Base-by-base conservation (phyloP, 805 yeast genomes). In the Barnettozyma populi region DNA sequence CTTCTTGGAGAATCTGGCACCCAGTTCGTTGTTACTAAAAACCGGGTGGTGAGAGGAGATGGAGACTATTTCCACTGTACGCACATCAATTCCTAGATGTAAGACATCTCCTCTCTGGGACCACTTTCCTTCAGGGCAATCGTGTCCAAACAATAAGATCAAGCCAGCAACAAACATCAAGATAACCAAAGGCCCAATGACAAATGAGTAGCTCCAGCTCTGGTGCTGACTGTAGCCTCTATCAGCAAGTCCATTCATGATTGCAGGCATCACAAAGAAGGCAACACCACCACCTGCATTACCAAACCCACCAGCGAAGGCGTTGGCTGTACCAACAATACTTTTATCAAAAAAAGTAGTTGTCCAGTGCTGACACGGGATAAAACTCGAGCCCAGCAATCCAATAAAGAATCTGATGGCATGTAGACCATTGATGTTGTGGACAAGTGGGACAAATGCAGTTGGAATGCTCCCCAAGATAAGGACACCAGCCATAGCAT, bases 381-480 rank as follows among this genome's bases (percentile, higher is more conserved):
- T 57, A 42, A 63, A 63, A 25, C 63, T 57, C 14, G 64, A 63
- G 27, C 70, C 71, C 8, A 66, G 51, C 13, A 75, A 55, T 0
- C 79, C 80, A 31, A 72, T 53, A 11, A 71, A 53, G 48, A 73
- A 73, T 27, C 67, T 51, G 19, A 67, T 49, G 2, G 60, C 66
- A 43, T 68, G 67, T 7, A 68, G 46, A 1, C 59, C 59, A 7
- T 44, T 38, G 39, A 62, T 52, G 47, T 57, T 60, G 16, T 49
- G 45, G 16, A 61, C 61, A 4, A 54, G 46, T 3, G 64, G 62
- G 24, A 54, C 56, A 35, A 60, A 49, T 9, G 64, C 66, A 16
- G 66, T 63, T 23, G 67, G 66, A 11, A 63, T 48, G 29, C 63
- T 52, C 8, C 67, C 67, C 2, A 52, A 32, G 1, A 62, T 8